Conservation (phyloP, 129 eudicot genomes). For the Tagetes erecta region DNA sequence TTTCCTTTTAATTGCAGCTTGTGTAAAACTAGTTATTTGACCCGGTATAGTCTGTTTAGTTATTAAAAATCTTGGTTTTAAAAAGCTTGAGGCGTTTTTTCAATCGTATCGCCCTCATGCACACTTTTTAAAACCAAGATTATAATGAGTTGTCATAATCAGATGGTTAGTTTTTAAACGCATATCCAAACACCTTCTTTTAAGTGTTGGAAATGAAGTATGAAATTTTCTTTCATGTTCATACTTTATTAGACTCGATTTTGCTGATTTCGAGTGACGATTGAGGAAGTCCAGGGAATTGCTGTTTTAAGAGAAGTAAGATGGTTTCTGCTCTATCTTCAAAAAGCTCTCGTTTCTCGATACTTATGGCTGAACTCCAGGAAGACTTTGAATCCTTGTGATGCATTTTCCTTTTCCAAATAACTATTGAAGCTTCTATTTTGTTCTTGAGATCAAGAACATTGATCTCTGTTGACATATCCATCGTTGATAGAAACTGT, state of each 20-base stretch:
- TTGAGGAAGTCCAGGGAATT: slow-evolving; percentile 79
- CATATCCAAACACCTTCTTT: neutral
- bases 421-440: slow-evolving; percentile 84
- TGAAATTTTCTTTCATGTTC: neutral
- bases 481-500: slow-evolving; percentile 72
- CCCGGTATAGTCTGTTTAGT: no score
- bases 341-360: slow-evolving; percentile 79
- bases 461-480: slow-evolving; percentile 62
- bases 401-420: slow-evolving; percentile 80
- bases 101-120: no score
- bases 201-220: neutral
- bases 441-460: slow-evolving; percentile 82
- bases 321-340: slow-evolving; percentile 90
- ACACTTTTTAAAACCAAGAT: no score
- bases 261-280: slow-evolving; percentile 79
- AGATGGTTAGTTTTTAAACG: neutral
- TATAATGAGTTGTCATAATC: neutral
- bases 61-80: no score
- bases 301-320: slow-evolving; percentile 67
- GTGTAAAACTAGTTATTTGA: no score
- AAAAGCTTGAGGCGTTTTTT: no score
- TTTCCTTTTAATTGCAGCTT: no score
- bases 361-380: slow-evolving; percentile 71
- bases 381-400: slow-evolving; percentile 64
- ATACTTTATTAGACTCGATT: slow-evolving; percentile 46